Percentiles rank a stretch among this genome's conserved stretches.
Conservation (phyloP, 2,329 filamentous ascomycete genomes). For the Herpomyces periplanetae region DNA sequence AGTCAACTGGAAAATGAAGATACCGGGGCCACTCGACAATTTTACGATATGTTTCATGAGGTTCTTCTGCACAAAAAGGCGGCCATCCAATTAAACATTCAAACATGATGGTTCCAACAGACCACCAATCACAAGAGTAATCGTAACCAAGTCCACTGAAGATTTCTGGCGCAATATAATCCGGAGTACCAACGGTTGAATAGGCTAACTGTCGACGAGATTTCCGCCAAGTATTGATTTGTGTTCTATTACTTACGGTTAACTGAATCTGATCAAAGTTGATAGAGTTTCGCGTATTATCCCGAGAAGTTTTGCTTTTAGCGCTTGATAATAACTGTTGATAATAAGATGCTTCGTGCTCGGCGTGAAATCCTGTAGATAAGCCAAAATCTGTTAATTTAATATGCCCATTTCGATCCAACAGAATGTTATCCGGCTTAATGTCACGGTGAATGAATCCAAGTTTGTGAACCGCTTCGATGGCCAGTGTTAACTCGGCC, state of each 20-base stretch:
- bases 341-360: conserved; percentile 94
- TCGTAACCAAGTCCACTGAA: conserved; percentile 88
- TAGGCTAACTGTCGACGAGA: conserved; percentile 85
- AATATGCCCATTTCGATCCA: conserved; percentile 79
- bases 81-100: conserved; percentile 96
- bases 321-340: conserved; percentile 62
- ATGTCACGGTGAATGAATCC: conserved; percentile 98
- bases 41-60: conserved; percentile 90
- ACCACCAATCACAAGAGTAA: conserved; percentile 97
- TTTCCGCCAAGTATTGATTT: conserved; percentile 96
- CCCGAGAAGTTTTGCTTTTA: conserved; percentile 21
- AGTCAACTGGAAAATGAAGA: conserved; percentile 81
- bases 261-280: conserved; percentile 92
- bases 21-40: conserved; percentile 95
- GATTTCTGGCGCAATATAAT: conserved; percentile 94
- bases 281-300: conserved; percentile 62
- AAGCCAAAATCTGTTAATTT: conserved; percentile 94
- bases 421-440: conserved; percentile 90
- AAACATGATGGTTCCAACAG: conserved; percentile 93
- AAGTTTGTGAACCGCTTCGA: conserved; percentile 86
- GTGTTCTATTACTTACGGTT: conserved; percentile 80
- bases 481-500: conserved; percentile 87
- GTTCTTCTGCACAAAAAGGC: conserved; percentile 88
- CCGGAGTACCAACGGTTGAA: conserved; percentile 83
- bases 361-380: conserved; percentile 85